Percentiles rank a stretch among this genome's conserved stretches.
Evolutionary conservation across 2,329 filamentous ascomycete genomes (phyloP).

Genomic region (Ophiostoma triangulosporum): DNA sequence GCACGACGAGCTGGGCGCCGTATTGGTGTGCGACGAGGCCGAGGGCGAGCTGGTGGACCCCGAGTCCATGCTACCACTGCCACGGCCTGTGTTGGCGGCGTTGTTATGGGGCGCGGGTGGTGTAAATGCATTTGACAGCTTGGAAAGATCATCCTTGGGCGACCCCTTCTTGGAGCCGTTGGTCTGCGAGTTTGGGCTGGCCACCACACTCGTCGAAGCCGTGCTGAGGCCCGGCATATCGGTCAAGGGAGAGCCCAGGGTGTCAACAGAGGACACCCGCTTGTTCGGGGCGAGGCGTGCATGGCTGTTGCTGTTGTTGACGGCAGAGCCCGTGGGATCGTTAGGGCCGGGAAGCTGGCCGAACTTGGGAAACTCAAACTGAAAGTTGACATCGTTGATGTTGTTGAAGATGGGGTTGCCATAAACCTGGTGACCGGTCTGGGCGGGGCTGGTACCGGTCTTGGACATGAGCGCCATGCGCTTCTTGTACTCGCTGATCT

Average conservation of each 20-base stretch:
- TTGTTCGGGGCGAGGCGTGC: slow-evolving; percentile 8
- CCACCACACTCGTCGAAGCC: slow-evolving; percentile 18
- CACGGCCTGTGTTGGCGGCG: slow-evolving; percentile 30
- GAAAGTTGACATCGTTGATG: slow-evolving; percentile 65
- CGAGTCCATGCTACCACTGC: slow-evolving; percentile 36
- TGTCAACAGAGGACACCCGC: slow-evolving; percentile 4
- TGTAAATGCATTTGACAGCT: slow-evolving; percentile 45
- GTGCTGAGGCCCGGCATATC: slow-evolving; percentile 16
- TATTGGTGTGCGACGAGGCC: slow-evolving; percentile 46
- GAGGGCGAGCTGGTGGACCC: slow-evolving; percentile 51
- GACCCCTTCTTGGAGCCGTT: slow-evolving; percentile 23
- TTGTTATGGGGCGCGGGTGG: slow-evolving; percentile 34
- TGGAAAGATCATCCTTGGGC: slow-evolving; percentile 37
- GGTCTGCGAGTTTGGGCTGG: slow-evolving; percentile 23
- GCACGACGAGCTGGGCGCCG: slow-evolving; percentile 50
- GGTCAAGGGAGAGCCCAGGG: slow-evolving; percentile 10
- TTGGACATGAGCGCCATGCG: slow-evolving; percentile 49
- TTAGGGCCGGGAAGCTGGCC: slow-evolving; percentile 51
- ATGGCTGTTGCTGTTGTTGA: slow-evolving; percentile 13
- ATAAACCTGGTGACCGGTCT: slow-evolving; percentile 28
- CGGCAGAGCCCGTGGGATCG: slow-evolving; percentile 13
- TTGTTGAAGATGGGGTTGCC: slow-evolving; percentile 40
- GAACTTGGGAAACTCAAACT: slow-evolving; percentile 94
- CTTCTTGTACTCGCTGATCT: slow-evolving; percentile 85
- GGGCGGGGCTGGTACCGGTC: slow-evolving; percentile 15